Evolutionary conservation across 257 asterid genomes (phyloP).

Genomic region (Plantago ovata): DNA sequence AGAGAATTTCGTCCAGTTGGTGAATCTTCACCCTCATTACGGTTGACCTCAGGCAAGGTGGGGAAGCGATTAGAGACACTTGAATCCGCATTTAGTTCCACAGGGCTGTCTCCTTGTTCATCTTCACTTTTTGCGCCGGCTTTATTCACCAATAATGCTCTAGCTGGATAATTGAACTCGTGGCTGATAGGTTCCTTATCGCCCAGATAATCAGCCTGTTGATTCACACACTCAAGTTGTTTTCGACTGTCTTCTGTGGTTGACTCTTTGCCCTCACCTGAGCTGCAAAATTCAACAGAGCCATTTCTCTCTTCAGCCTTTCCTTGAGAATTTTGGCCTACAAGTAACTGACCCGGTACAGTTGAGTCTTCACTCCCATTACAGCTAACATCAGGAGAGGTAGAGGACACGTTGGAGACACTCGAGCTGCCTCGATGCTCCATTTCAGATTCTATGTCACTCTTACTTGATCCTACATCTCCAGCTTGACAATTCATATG

Average conservation of each 20-base stretch:
- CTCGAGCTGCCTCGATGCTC: constrained; percentile 24
- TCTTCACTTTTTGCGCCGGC: no score
- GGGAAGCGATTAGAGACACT: no score
- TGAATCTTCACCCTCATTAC: no score
- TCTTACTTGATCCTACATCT: constrained; percentile 27
- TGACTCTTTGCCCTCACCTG: constrained; percentile 33
- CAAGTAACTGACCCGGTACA: constrained; percentile 18
- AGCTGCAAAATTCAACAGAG: constrained; percentile 41
- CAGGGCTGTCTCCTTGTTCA: no score
- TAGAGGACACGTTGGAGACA: constrained; percentile 26
- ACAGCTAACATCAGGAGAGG: constrained; percentile 27
- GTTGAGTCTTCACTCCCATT: constrained; percentile 24
- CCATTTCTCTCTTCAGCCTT: constrained; percentile 25
- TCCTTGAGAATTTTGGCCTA: constrained; percentile 18
- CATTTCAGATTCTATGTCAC: constrained; percentile 3
- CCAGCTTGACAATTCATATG: constrained; percentile 22
- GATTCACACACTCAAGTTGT: constrained; percentile 13
- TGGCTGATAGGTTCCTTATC: no score
- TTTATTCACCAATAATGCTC: no score
- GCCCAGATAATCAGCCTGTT: no score
- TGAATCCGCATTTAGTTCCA: no score
- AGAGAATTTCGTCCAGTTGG: neutral
- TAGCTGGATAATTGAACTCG: no score
- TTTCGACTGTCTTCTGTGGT: constrained; percentile 19
- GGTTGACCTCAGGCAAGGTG: no score